Base-by-base conservation (phyloP, 83 land plant genomes). In the Picea abies region DNA sequence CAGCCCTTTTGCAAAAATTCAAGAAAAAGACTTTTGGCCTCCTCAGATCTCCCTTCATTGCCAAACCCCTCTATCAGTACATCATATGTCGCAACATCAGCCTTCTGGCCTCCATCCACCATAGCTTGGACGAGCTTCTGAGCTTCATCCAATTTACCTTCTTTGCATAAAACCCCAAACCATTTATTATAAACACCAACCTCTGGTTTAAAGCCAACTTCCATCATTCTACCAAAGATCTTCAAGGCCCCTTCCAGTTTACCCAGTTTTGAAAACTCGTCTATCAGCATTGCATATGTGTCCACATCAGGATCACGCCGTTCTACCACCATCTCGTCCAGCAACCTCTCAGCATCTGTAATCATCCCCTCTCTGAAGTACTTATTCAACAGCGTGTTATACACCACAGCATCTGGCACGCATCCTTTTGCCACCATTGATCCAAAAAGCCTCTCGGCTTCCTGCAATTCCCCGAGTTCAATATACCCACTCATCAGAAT, bases 401-500 rank as follows among this genome's bases (percentile, higher is more conserved):
- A 90, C 6, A 88, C 39, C 7, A 78, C 80, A 78, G 64, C 63
- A 58, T 17, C 60, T 60, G 41, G 39, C 56, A 61, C 41, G 56
- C 63, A 60, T 58, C 64, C 80, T 32, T 78, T 78, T 32, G 25
- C 80, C 1, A 17, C 12, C 37, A 52, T 52, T 76, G 79, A 76
- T 52, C 79, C 49, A 26, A 58, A 78, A 26, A 9, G 41, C 17
- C 87, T 90, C 93, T 90, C 88, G 0, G 93, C 95, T 77, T 87
- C 91, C 81, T 91, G 85, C 60, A 69, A 87, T 69, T 39, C 83
- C 7, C 93, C 91, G 44, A 76, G 70, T 14, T 75, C 80, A 64
- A 87, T 87, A 76, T 84, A 87, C 68, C 84, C 87, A 15, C 90
- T 90, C 93, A 90, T 93, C 22, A 87, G 77, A 17, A 88, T 85